Percentiles rank a stretch among this genome's conserved stretches.
phyloP scores from a whole-genome alignment of 2,329 filamentous ascomycete genomes.

The Pseudogymnoascus sp. region DNA sequence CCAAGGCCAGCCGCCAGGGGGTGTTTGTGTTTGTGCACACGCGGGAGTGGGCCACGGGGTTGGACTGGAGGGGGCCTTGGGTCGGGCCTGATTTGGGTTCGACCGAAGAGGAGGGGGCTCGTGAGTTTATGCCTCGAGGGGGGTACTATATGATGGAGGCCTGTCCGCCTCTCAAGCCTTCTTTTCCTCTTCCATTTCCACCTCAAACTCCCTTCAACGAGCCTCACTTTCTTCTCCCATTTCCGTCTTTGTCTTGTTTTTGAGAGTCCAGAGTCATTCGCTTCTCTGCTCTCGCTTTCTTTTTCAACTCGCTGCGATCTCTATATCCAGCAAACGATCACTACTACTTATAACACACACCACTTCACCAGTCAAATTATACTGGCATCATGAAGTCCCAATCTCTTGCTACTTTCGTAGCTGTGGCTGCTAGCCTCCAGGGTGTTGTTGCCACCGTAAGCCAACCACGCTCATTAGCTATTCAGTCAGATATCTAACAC shows the following conservation, averaged over 20 bases:
- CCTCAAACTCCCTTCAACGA: conserved; percentile 21
- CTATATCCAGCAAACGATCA: conserved; percentile 14
- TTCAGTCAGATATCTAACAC: conserved; percentile 13
- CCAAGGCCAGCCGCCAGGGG: neutral
- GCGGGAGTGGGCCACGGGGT: conserved; percentile 1
- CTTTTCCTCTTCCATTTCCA: conserved; percentile 19
- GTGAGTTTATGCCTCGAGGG: neutral
- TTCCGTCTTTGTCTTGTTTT: conserved; percentile 20
- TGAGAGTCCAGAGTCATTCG: conserved; percentile 37
- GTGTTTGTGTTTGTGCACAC: conserved; percentile 2
- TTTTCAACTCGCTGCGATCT: conserved; percentile 19
- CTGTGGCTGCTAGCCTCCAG: conserved; percentile 39
- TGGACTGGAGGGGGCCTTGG: neutral
- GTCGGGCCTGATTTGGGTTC: neutral
- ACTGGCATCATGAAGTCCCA: conserved; percentile 35
- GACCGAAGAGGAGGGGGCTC: neutral
- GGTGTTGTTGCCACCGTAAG: conserved; percentile 37
- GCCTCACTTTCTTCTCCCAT: conserved; percentile 20
- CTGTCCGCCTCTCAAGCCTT: conserved; percentile 12
- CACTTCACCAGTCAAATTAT: conserved; percentile 21
- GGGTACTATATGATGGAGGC: neutral
- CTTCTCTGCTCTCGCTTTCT: conserved; percentile 35
- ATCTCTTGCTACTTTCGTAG: conserved; percentile 34
- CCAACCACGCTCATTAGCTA: neutral
- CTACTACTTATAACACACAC: conserved; percentile 21